Conservation (phyloP, 768 basidiomycete genomes). For the Psilocybe sp. region DNA sequence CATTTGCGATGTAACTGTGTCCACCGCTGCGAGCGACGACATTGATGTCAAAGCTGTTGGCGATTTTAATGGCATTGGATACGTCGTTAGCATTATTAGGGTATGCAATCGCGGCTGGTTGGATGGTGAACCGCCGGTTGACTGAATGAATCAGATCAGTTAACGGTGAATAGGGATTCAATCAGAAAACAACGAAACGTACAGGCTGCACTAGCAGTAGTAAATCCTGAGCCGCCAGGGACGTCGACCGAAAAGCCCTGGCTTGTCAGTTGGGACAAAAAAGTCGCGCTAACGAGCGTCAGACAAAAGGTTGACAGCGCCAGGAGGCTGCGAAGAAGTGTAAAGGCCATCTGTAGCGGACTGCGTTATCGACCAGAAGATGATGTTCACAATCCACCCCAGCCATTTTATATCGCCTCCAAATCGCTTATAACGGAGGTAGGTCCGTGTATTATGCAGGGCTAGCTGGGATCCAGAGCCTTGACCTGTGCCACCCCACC, state of each 20-base stretch:
- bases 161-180: neutral
- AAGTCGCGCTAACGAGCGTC: conserved; percentile 12
- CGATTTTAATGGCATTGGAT: conserved; percentile 24
- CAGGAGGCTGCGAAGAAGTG: neutral
- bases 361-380: too few species aligned
- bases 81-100: conserved; percentile 27
- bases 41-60: conserved; percentile 20
- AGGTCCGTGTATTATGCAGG: too few species aligned
- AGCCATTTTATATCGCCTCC: too few species aligned
- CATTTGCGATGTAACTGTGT: conserved; percentile 45
- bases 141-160: conserved; percentile 12
- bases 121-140: conserved; percentile 26
- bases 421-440: too few species aligned
- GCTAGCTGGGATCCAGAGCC: too few species aligned
- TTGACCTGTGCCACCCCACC: too few species aligned
- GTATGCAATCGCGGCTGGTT: conserved; percentile 28
- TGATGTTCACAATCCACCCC: too few species aligned
- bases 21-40: conserved; percentile 41
- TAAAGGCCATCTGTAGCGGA: neutral
- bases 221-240: conserved; percentile 18
- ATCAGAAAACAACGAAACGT: neutral
- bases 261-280: conserved; percentile 18
- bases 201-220: conserved; percentile 22
- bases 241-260: conserved; percentile 17
- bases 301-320: neutral